These are phyloP conservation scores for Fusarium sarcochroum DNA, from an alignment of 2,329 filamentous ascomycete genomes.

Conservation along the genomic window DNA sequence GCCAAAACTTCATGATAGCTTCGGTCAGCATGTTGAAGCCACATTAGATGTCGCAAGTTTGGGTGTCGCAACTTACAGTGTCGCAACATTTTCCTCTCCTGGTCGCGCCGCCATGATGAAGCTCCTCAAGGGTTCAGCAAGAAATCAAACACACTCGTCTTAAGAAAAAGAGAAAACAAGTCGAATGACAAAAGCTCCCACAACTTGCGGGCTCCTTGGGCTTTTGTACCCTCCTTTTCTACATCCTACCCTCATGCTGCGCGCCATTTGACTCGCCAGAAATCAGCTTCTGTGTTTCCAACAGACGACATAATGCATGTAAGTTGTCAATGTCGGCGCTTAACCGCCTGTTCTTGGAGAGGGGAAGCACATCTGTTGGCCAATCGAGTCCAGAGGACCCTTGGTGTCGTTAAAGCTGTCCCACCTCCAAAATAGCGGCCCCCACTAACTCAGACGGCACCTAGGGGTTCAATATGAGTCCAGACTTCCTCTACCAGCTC, in stretches of 20 bases:
- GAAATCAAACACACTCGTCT: constrained; percentile 26
- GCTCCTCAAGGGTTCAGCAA: constrained; percentile 6
- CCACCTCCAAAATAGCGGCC: constrained; percentile 46
- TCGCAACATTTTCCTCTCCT: constrained; percentile 66
- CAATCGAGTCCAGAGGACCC: constrained; percentile 45
- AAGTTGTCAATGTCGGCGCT: constrained; percentile 50
- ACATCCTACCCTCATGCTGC: constrained; percentile 16
- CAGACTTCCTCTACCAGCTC: too few species aligned
- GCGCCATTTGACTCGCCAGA: constrained; percentile 43
- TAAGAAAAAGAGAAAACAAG: constrained; percentile 8
- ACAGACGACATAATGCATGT: constrained; percentile 47
- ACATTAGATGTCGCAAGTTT: background rate
- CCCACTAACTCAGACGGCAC: constrained; percentile 34
- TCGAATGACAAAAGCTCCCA: constrained; percentile 17
- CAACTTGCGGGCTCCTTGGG: constrained; percentile 40
- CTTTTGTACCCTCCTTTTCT: constrained; percentile 45
- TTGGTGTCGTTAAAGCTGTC: constrained; percentile 45
- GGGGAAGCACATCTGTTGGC: constrained; percentile 42
- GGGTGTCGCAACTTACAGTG: constrained; percentile 59
- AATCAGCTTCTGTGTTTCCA: constrained; percentile 44
- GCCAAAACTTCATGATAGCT: constrained; percentile 69
- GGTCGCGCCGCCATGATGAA: constrained; percentile 60
- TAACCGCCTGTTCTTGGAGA: constrained; percentile 47
- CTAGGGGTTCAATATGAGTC: too few species aligned
- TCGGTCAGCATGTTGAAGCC: constrained; percentile 22